Evolutionary conservation across 2,329 filamentous ascomycete genomes (phyloP), one percentile per base, ranked within the genome.

Genomic region (Sporothrix mexicana): DNA sequence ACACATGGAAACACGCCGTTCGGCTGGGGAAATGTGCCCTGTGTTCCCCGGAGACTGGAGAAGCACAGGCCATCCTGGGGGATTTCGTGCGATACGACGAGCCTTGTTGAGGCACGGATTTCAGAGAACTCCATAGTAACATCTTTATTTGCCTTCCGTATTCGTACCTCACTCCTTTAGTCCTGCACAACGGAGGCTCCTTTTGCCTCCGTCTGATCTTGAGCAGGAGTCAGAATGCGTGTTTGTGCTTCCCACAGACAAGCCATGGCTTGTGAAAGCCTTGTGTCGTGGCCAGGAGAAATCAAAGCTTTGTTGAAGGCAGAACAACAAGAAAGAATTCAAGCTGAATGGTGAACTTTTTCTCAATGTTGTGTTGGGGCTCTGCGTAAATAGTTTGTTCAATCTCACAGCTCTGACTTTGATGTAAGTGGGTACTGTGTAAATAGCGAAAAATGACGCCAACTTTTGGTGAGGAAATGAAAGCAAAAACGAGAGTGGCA

Each of bases 131-230:
- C 15, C 55, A n/a, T 59, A 36, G 55, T 59, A 59, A 36, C 17
- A 36, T 36, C 57, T 8, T 20, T 62, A 20, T 20, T 41, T 62
- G 57, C 43, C n/a, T 43, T 36, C 57, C 57, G 57, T 62, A 62
- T 62, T 43, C 30, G 57, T 62, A 30, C 36, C 17, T 30, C 30
- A 30, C 57, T 62, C 57, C 15, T 17, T 30, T 8, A 17, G 12
- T 8, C 2, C 20, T 20, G 17, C 30, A 17, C 20, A 20, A 62
- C 57, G 30, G 57, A 43, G 59, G 30, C 17, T 41, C 7, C 4
- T 43, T 41, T 62, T 8, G 30, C 43, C 30, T 12, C 59, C 59
- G 59, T 62, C 8, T 43, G 10, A 13, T 2, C 2, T 8, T 17
- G 12, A 59, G 55, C 23, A 36, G 10, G 36, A 30, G 4, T 30